Conservation (phyloP, 2,329 filamentous ascomycete genomes). For the Alternaria arbusti region DNA sequence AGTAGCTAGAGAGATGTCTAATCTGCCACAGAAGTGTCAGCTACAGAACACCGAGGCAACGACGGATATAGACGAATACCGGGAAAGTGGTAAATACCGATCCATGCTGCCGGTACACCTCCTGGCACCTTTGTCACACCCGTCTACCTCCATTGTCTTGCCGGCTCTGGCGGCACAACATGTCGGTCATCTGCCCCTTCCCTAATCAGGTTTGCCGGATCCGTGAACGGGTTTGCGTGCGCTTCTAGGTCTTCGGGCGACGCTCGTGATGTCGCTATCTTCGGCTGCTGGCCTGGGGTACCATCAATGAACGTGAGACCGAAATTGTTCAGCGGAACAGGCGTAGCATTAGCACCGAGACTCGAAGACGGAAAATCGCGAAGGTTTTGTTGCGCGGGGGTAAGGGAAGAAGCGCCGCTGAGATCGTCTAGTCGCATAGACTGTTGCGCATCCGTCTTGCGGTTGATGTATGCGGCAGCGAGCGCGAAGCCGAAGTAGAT, state of each 20-base stretch:
- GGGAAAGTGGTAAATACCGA: background rate
- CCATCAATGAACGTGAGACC: background rate
- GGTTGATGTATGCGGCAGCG: background rate
- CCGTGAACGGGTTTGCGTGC: background rate
- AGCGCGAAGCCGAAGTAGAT: background rate
- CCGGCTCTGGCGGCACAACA: background rate
- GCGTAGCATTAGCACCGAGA: background rate
- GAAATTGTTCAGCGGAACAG: background rate
- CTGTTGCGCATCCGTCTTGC: background rate
- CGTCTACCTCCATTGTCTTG: background rate
- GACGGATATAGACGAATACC: background rate
- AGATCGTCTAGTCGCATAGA: background rate
- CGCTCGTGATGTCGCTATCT: background rate
- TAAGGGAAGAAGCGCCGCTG: background rate
- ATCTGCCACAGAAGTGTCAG: background rate
- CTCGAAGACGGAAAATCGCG: background rate
- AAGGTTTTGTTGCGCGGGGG: background rate
- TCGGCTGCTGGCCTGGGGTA: background rate
- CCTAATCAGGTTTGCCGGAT: background rate
- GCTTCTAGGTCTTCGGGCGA: background rate
- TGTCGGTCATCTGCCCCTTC: background rate
- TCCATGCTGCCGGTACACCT: background rate
- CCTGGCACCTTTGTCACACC: background rate
- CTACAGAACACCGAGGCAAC: background rate
- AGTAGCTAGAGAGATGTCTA: background rate